A percentile compares a stretch with the other conserved stretches of the same genome.
These are phyloP conservation scores for Colletotrichum tropicale DNA, from an alignment of 2,329 filamentous ascomycete species.

Conservation along the genomic window DNA sequence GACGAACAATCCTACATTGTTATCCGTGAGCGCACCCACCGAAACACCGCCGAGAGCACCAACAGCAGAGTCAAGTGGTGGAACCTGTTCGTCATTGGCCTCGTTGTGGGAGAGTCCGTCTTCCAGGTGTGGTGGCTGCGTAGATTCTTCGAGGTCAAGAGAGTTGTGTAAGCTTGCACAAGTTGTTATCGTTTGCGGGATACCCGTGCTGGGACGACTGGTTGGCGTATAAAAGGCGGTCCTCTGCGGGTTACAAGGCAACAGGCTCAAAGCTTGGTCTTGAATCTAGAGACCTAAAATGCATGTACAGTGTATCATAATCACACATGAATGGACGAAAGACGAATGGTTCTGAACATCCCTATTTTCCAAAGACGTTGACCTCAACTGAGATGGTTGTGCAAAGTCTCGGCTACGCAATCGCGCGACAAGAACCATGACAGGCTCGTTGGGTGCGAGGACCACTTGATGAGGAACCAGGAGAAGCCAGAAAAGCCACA, in stretches of 20 bases:
- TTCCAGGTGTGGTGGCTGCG: conserved; percentile 99
- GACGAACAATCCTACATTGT: conserved; percentile 99
- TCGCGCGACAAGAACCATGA: background rate
- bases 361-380: background rate
- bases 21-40: conserved; percentile 90
- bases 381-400: background rate
- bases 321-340: conserved; percentile 10
- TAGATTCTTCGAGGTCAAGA: conserved; percentile 92
- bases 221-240: background rate
- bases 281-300: background rate
- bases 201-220: conserved; percentile 3
- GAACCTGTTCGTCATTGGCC: conserved; percentile 93
- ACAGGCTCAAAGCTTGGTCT: background rate
- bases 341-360: background rate
- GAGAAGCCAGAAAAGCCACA: background rate
- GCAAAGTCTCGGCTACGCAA: background rate
- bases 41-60: conserved; percentile 98
- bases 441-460: background rate
- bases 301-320: conserved; percentile 13
- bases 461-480: background rate
- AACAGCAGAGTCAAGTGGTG: conserved; percentile 99
- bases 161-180: conserved; percentile 58
- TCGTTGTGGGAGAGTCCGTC: conserved; percentile 88
- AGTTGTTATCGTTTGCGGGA: conserved; percentile 1
- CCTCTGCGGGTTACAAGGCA: background rate